Percentiles rank a stretch among this genome's conserved stretches.
These are phyloP conservation scores for Pseudomicrostroma phylloplanum DNA, from an alignment of 1,284 basidiomycete genomes.

Conservation along the genomic window DNA sequence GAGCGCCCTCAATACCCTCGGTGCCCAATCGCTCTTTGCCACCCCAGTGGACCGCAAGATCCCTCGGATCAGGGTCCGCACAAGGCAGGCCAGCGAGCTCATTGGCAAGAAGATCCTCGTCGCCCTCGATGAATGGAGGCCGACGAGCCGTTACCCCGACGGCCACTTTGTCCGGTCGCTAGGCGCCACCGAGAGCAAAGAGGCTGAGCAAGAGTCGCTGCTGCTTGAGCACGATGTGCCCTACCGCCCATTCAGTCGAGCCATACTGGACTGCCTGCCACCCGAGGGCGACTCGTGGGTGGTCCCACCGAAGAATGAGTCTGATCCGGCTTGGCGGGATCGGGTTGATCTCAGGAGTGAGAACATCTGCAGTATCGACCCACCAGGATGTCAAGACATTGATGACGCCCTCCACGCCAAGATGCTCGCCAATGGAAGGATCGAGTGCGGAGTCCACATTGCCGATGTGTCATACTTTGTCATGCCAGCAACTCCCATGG, in stretches of 20 bases:
- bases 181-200: constrained; percentile 85
- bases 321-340: constrained; percentile 67
- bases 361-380: constrained; percentile 93
- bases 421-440: constrained; percentile 80
- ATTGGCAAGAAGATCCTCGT: constrained; percentile 93
- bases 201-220: constrained; percentile 90
- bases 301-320: constrained; percentile 69
- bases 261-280: constrained; percentile 86
- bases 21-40: constrained; percentile 87
- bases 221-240: constrained; percentile 93
- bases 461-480: constrained; percentile 98
- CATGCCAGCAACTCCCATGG: constrained; percentile 88
- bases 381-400: constrained; percentile 94
- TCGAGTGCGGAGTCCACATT: constrained; percentile 97
- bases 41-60: constrained; percentile 85
- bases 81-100: constrained; percentile 82
- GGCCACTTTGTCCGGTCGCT: constrained; percentile 93
- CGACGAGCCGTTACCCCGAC: constrained; percentile 82
- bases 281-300: constrained; percentile 84
- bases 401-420: constrained; percentile 97
- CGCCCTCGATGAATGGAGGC: constrained; percentile 86
- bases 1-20: constrained; percentile 67
- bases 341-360: constrained; percentile 81
- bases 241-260: constrained; percentile 90
- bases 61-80: constrained; percentile 87